These are phyloP conservation scores for Penicillium janthinellum DNA, from an alignment of 2,329 filamentous ascomycete genomes.

Conservation along the genomic window DNA sequence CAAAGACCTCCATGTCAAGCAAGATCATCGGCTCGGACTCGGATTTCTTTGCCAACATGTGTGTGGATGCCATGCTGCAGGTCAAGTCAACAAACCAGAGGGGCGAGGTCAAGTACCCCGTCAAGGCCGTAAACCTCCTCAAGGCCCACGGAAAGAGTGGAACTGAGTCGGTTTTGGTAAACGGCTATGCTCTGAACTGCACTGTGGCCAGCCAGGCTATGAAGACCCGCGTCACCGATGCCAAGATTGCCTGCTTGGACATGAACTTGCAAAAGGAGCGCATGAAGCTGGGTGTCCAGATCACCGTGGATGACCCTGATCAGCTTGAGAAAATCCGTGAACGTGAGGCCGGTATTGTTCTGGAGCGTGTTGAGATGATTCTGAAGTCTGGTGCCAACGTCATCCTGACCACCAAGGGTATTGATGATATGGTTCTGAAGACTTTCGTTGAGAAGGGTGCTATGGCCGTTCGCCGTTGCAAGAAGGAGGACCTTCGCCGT, in stretches of 20 bases:
- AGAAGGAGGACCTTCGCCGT: slow-evolving; percentile 95
- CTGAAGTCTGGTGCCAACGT: slow-evolving; percentile 97
- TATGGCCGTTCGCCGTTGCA: slow-evolving; percentile 94
- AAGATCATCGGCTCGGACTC: slow-evolving; percentile 97
- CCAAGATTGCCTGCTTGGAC: slow-evolving; percentile 94
- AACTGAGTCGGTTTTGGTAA: slow-evolving; percentile 84
- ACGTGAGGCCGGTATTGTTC: slow-evolving; percentile 86
- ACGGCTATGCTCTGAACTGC: slow-evolving; percentile 97
- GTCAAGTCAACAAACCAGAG: slow-evolving; percentile 92
- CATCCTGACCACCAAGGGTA: slow-evolving; percentile 94
- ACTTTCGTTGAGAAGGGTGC: slow-evolving; percentile 90
- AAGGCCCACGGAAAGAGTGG: slow-evolving; percentile 96
- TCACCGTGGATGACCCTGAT: slow-evolving; percentile 95
- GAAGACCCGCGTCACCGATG: slow-evolving; percentile 87
- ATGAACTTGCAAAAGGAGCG: slow-evolving; percentile 99
- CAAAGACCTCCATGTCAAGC: slow-evolving; percentile 98
- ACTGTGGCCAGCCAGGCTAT: slow-evolving; percentile 98
- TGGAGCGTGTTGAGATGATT: slow-evolving; percentile 95
- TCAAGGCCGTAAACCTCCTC: slow-evolving; percentile 98
- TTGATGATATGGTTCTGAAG: slow-evolving; percentile 94
- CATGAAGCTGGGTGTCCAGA: slow-evolving; percentile 98
- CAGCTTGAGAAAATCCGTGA: slow-evolving; percentile 97
- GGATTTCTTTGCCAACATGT: slow-evolving; percentile 97
- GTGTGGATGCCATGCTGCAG: slow-evolving; percentile 91
- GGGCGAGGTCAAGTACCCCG: slow-evolving; percentile 91